Evolutionary conservation across 352 stramenopile genomes (phyloP), one percentile per base, ranked within the genome.

Genomic region (Globisporangium sylvaticum): DNA sequence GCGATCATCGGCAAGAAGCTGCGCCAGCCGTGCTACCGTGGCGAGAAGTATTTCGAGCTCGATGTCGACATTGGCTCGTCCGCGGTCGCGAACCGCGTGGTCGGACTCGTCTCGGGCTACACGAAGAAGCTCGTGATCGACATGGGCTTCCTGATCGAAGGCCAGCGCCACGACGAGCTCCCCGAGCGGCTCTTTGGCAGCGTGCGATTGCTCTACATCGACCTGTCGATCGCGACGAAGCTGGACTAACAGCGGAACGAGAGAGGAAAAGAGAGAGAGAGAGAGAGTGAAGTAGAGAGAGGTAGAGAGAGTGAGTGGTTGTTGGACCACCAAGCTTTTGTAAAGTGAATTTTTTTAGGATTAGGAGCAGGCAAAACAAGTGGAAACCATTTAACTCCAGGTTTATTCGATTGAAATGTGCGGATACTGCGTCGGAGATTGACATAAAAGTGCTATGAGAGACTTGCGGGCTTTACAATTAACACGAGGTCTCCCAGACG

Each of bases 71-170:
- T 93, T 59, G 76, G 71, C 3, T 91, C 83, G 2, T 90, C 81
- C 12, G 81, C 83, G 22, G 83, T 93, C 29, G 84, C 84, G 9
- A 93, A 91, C 61, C 83, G 83, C 57, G 84, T 93, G 42, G 81
- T 90, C 4, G 83, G 83, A 5, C 74, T 93, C 22, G 84, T 91
- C 0, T 76, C 75, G 1, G 81, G 84, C 0, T 93, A 91, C 66
- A 83, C 83, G 4, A 93, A 93, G 70, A 93, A 91, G 61, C 74
- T 93, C 46, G 83, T 93, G 53, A 90, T 93, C 62, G 83, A 93
- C 71, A 91, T 93, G 83, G 83, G 83, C 27, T 93, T 90, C 55
- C 54, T 93, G 48, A 48, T 93, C 42, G 83, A 93, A 66, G 83
- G 76, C 22, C 83, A 89, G 57, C 81, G 75, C 29, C 55, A 72